Evolutionary conservation across 768 basidiomycete genomes (phyloP), one percentile per base, ranked within the genome.

Genomic region (Xerocomellus amylosporus): DNA sequence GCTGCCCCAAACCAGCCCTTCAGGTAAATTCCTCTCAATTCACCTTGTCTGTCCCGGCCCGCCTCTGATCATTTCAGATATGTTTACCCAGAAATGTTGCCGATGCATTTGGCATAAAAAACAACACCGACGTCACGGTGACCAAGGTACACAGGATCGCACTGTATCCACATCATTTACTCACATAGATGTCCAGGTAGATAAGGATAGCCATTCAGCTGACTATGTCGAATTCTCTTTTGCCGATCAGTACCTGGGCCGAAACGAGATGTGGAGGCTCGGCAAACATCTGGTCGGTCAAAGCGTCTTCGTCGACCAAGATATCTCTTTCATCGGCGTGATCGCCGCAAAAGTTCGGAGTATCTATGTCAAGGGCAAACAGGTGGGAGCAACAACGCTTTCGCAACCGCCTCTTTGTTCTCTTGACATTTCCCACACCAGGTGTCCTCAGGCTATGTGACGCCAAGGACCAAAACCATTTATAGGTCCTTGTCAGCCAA

Each of bases 211-310:
- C 36, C 79, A 82, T 55, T 79, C 74, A 24, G 90, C 89, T 1
- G 86, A 90, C 56, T 87, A 86, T 65, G 79, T 98, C 46, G 96
- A 98, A 64, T 80, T 98, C 53, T 85, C 85, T 43, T 98, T 98
- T 65, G 90, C 91, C 58, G 94, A 97, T 67, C 93, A 96, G 66
- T 98, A 98, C 68, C 78, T 98, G 15, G 96, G 95, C 15, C 84
- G 97, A 43, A 93, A 90, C 56, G 97, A 98, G 61, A 96, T 97
- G 93, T 98, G 95, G 93, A 78, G 93, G 45, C 77, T 98, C 8
- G 86, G 85, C n/a, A 85, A 88, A 67, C 79, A 86, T 47, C 78
- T 98, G 15, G 85, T 86, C 26, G 87, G 85, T 9, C 85, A 86
- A 62, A 94, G 91, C 64, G 75, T 97, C 20, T 88, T 93, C 65